A percentile compares a stretch with the other conserved stretches of the same genome.
Evolutionary conservation across 108 stramenopile genomes (phyloP).

Genomic region (Licmophora abbreviata): DNA sequence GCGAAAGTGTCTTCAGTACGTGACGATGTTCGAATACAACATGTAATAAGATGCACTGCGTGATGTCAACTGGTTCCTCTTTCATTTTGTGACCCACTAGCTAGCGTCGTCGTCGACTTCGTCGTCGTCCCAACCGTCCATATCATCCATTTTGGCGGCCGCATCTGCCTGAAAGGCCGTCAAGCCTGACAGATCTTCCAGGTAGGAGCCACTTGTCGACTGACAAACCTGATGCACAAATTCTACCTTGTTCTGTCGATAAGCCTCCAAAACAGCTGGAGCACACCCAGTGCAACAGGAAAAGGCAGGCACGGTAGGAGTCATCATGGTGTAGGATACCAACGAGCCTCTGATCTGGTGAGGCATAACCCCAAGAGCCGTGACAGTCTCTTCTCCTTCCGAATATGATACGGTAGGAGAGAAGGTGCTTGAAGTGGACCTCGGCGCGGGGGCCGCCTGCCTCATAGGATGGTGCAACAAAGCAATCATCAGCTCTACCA

Average conservation of each 20-base stretch:
- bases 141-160: constrained; percentile 22
- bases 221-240: constrained; percentile 77
- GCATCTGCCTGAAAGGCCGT: constrained; percentile 42
- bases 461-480: constrained; percentile 85
- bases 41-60: too few relatives aligned
- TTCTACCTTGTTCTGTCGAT: constrained; percentile 54
- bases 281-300: constrained; percentile 89
- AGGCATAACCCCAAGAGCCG: constrained; percentile 72
- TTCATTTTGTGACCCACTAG: too few relatives aligned
- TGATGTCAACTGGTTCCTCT: too few relatives aligned
- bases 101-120: too few relatives aligned
- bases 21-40: too few relatives aligned
- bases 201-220: constrained; percentile 56
- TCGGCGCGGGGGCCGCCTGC: constrained; percentile 47
- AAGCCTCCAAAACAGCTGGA: constrained; percentile 66
- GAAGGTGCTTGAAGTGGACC: constrained; percentile 13
- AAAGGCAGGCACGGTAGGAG: constrained; percentile 86
- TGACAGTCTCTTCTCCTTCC: constrained; percentile 13
- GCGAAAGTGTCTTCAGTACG: constrained; percentile 57
- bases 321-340: constrained; percentile 86
- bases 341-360: constrained; percentile 94
- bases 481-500: constrained; percentile 91
- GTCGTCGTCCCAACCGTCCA: constrained; percentile 22
- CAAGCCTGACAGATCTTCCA: constrained; percentile 73
- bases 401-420: constrained; percentile 36